A percentile compares a stretch with the other conserved stretches of the same genome.
phyloP scores from a whole-genome alignment of 164 flowering plant genomes.

The Magnolia officinalis region DNA sequence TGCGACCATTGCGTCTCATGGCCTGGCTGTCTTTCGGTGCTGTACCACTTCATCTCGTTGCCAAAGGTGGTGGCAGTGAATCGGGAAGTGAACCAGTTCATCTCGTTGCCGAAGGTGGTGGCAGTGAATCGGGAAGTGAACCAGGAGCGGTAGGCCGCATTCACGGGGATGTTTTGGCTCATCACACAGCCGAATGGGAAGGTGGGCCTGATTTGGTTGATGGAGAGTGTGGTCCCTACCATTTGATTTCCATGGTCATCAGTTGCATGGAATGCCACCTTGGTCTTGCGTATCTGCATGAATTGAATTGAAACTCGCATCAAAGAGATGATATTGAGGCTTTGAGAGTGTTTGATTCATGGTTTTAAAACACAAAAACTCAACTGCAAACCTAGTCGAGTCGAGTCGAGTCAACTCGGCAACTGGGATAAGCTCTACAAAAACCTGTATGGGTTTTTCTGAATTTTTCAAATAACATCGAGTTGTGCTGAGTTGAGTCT shows the following conservation, averaged over 20 bases:
- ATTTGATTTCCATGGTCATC: slow-evolving; percentile 37
- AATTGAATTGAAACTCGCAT: background rate
- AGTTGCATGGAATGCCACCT: slow-evolving; percentile 34
- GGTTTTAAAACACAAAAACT: too few species aligned
- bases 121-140: slow-evolving; percentile 48
- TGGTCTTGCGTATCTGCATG: slow-evolving; percentile 40
- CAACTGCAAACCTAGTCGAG: too few species aligned
- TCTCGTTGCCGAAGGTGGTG: slow-evolving; percentile 47
- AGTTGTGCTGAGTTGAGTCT: too few species aligned
- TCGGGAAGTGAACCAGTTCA: slow-evolving; percentile 68
- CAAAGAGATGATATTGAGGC: background rate
- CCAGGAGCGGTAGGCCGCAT: slow-evolving; percentile 54
- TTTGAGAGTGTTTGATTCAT: too few species aligned
- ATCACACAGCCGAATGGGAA: slow-evolving; percentile 66
- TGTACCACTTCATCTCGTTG: slow-evolving; percentile 72
- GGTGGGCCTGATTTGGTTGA: slow-evolving; percentile 17
- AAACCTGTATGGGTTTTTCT: too few species aligned
- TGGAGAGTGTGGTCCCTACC: slow-evolving; percentile 30
- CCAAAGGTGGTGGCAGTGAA: slow-evolving; percentile 45
- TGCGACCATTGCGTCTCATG: slow-evolving; percentile 47
- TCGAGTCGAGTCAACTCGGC: too few species aligned
- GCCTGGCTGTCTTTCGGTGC: slow-evolving; percentile 38
- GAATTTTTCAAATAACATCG: too few species aligned
- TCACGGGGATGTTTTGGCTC: slow-evolving; percentile 40
- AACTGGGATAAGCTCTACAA: too few species aligned